Percentiles rank a stretch among this genome's conserved stretches.
phyloP scores from a whole-genome alignment of 148 eudicot genomes.

The Rhododendron griersonianum region DNA sequence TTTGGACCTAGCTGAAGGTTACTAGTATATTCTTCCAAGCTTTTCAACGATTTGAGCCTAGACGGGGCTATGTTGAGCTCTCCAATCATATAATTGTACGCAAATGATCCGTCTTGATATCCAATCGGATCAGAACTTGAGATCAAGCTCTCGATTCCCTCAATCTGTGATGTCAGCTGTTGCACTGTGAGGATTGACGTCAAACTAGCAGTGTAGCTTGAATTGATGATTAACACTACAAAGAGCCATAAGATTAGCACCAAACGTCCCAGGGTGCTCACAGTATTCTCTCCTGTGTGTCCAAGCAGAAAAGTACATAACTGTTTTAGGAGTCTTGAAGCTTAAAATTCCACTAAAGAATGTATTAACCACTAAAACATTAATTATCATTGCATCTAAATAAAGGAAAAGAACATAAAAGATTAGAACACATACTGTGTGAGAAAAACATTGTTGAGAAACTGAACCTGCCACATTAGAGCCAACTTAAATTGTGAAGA shows the following conservation, averaged over 20 bases:
- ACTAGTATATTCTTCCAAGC: constrained; percentile 35
- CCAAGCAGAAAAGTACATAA: not conserved
- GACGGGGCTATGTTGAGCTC: constrained; percentile 59
- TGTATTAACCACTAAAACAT: not conserved
- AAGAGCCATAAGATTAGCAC: constrained; percentile 83
- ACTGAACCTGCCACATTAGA: constrained; percentile 77
- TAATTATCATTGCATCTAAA: not conserved
- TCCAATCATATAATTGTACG: constrained; percentile 48
- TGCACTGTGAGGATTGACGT: constrained; percentile 87
- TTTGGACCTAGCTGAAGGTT: constrained; percentile 59
- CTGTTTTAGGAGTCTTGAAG: not conserved
- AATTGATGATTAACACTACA: constrained; percentile 72
- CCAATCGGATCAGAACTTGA: constrained; percentile 67
- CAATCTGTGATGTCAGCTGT: constrained; percentile 58
- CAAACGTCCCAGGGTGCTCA: constrained; percentile 65
- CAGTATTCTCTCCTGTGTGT: constrained; percentile 67
- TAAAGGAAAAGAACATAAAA: constrained; percentile 3
- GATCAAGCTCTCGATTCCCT: constrained; percentile 69
- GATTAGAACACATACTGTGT: constrained; percentile 62
- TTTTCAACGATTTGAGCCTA: constrained; percentile 42
- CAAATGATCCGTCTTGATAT: constrained; percentile 83
- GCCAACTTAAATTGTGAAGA: not conserved
- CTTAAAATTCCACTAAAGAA: not conserved
- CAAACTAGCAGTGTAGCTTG: constrained; percentile 93
- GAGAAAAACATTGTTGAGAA: constrained; percentile 93